phyloP scores from a whole-genome alignment of 805 yeast genomes.

The Scheffersomyces ergatensis region DNA sequence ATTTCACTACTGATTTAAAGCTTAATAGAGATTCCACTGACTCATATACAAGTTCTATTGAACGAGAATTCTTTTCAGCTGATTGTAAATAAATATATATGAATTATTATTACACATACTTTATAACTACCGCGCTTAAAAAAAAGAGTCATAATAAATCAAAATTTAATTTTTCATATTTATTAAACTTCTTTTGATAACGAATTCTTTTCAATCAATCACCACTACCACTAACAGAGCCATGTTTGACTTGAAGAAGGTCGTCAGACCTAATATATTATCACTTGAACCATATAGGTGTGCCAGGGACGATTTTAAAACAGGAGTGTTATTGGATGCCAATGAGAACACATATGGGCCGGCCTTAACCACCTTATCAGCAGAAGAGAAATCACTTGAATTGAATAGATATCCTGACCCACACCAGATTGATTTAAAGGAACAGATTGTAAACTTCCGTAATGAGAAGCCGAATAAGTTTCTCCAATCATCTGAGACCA shows the following conservation, averaged over 20 bases:
- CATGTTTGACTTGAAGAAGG: constrained; percentile 51
- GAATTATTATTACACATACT: too few species aligned
- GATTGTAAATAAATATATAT: too few species aligned
- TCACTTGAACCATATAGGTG: constrained; percentile 89
- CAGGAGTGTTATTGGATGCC: constrained; percentile 88
- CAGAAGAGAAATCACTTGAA: constrained; percentile 48
- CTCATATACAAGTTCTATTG: too few species aligned
- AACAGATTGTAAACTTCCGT: constrained; percentile 68
- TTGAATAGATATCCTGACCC: constrained; percentile 97
- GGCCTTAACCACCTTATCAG: constrained; percentile 47
- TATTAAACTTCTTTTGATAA: too few species aligned
- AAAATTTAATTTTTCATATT: too few species aligned
- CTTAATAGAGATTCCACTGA: too few species aligned
- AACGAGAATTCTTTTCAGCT: too few species aligned
- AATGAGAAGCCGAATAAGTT: constrained; percentile 45
- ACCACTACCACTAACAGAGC: not conserved
- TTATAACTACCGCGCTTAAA: not conserved
- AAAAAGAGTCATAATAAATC: not conserved
- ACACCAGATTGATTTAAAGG: constrained; percentile 77
- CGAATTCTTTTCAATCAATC: too few species aligned
- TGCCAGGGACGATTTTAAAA: constrained; percentile 92
- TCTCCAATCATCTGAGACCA: constrained; percentile 7
- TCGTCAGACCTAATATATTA: constrained; percentile 84
- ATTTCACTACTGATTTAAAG: too few species aligned
- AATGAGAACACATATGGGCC: constrained; percentile 96